Percentiles rank a stretch among this genome's conserved stretches.
Evolutionary conservation across 1,284 basidiomycete genomes (phyloP).

Genomic region (Ceratobasidium sp.): DNA sequence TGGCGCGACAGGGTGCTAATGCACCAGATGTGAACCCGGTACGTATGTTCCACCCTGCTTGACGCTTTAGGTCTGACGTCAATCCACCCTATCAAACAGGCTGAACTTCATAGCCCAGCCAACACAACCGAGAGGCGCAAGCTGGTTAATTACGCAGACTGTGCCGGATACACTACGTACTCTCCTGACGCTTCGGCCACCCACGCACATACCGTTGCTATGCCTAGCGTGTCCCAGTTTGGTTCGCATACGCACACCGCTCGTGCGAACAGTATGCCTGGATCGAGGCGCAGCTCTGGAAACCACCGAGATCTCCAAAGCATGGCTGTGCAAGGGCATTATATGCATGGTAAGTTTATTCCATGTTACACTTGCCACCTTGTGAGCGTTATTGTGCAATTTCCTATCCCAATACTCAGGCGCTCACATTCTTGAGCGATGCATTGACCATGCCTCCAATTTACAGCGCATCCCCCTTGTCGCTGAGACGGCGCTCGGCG

Average conservation of each 20-base stretch:
- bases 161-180: constrained; percentile 41
- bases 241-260: constrained; percentile 64
- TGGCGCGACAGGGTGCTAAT: constrained; percentile 85
- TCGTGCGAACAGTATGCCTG: constrained; percentile 90
- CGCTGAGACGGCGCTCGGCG: constrained; percentile 99
- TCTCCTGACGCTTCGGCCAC: constrained; percentile 36
- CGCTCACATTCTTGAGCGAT: constrained; percentile 97
- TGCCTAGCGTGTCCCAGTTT: constrained; percentile 43
- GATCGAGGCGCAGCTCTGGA: constrained; percentile 74
- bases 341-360: constrained; percentile 79
- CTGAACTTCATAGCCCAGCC: constrained; percentile 65
- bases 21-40: constrained; percentile 84
- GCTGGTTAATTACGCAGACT: constrained; percentile 81
- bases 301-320: constrained; percentile 48
- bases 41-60: constrained; percentile 57
- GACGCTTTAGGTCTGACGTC: constrained; percentile 20
- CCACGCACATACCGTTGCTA: constrained; percentile 33
- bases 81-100: constrained; percentile 84
- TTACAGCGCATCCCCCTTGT: constrained; percentile 96
- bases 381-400: constrained; percentile 82
- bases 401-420: constrained; percentile 89
- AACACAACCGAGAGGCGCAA: constrained; percentile 70
- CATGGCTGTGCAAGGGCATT: constrained; percentile 43
- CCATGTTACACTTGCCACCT: constrained; percentile 22
- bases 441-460: constrained; percentile 98